Base-by-base conservation (phyloP, 2,329 filamentous ascomycete genomes). In the Verticillium klebahnii region DNA sequence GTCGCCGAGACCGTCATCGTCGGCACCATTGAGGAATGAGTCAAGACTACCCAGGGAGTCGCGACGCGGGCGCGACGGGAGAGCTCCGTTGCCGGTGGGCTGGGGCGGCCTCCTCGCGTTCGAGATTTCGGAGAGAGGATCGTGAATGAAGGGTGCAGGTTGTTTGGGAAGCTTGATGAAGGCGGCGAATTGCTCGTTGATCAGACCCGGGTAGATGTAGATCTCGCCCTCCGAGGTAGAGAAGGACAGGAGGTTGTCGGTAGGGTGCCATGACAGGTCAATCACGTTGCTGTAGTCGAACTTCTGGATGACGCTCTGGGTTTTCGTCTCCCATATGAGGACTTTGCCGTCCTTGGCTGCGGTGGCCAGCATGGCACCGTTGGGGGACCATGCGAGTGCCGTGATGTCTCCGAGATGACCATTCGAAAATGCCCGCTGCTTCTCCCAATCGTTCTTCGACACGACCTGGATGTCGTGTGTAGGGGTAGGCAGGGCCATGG, bases 181-280 rank as follows among this genome's bases (percentile, higher is more conserved):
- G 19, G 80, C 74, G 2, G 78, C 74, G 69, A 84, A 85, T 67
- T 89, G 85, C 29, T 83, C 78, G 2, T 84, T 78, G 3, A 91
- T 76, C 67, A 89, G 87, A 60, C 91, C 85, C 12, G 88, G 87
- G 71, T 93, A 90, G 61, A 98, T 98, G 73, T 92, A 98, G 14
- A 98, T 86, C 74, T 97, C 93, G 65, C 96, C 95, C 62, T 97
- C 91, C 1, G 89, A 91, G 40, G 92, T 98, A 0, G 94, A 96
- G 70, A 98, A 97, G 0, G 93, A 96, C 1, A 95, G 77, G 2
- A 94, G 85, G 69, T 99, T 99, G 66, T 93, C 88, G 1, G 84
- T 89, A 6, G 93, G 93, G 70, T 99, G 95, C 94, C 95, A 99
- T 34, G 87, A 85, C 62, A 99, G 81, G 65, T 93, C 91, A 67